Percentiles rank a stretch among this genome's conserved stretches.
Conservation (phyloP, 2,329 filamentous ascomycete species). For the Cryphonectria parasitica region DNA sequence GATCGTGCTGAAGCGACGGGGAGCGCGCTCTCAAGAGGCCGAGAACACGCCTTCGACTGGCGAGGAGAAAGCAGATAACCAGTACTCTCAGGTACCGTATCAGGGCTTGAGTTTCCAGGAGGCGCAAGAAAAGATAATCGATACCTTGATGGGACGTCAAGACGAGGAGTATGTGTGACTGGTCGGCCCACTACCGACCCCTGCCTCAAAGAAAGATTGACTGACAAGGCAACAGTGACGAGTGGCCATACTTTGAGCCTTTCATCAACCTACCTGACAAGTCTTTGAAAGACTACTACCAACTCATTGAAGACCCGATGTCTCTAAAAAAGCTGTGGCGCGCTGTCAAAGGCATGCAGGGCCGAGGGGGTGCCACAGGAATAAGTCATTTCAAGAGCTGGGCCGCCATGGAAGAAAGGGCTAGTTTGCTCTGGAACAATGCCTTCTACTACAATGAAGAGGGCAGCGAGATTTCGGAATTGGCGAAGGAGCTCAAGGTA, state of each 20-base stretch:
- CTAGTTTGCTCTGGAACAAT: constrained; percentile 84
- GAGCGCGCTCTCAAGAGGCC: constrained; percentile 35
- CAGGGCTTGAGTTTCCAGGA: constrained; percentile 78
- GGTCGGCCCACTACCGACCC: not conserved
- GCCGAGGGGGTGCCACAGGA: constrained; percentile 66
- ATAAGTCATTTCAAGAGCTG: constrained; percentile 77
- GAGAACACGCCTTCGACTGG: constrained; percentile 36
- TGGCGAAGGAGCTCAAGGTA: constrained; percentile 82
- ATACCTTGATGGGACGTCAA: constrained; percentile 71
- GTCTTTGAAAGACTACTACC: constrained; percentile 82
- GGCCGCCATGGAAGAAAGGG: constrained; percentile 78
- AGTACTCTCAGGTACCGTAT: constrained; percentile 64
- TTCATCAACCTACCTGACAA: constrained; percentile 80
- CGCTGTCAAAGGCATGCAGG: constrained; percentile 72
- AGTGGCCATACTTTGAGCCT: constrained; percentile 71
- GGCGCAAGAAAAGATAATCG: constrained; percentile 83
- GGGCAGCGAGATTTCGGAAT: constrained; percentile 78
- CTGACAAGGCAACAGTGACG: constrained; percentile 55
- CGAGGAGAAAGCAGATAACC: constrained; percentile 50
- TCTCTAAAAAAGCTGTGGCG: constrained; percentile 80
- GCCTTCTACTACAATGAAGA: constrained; percentile 91
- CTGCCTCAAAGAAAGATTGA: constrained; percentile 12
- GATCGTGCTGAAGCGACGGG: constrained; percentile 31
- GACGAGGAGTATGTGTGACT: constrained; percentile 62
- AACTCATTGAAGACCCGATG: constrained; percentile 78